A percentile compares a stretch with the other conserved stretches of the same genome.
Evolutionary conservation across 129 eudicot genomes (phyloP).

Genomic region (Dittrichia graveolens): DNA sequence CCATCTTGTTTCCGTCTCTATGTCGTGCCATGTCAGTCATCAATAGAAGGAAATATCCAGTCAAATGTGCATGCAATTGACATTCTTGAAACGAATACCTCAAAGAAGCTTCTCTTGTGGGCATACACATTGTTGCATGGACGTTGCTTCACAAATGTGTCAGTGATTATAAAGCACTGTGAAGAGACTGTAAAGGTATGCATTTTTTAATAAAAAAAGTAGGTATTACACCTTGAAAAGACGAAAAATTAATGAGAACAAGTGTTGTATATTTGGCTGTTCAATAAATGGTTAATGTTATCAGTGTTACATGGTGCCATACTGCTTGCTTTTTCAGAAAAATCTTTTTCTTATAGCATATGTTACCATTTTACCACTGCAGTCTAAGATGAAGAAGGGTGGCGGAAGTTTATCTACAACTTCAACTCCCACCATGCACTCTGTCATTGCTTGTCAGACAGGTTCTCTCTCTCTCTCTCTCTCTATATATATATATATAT

Average conservation of each 20-base stretch:
- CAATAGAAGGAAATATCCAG: constrained; percentile 58
- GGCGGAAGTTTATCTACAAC: constrained; percentile 53
- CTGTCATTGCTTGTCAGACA: constrained; percentile 50
- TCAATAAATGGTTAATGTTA: too few relatives aligned
- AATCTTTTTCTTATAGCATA: background rate
- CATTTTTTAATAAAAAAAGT: background rate
- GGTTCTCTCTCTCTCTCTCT: constrained; percentile 37
- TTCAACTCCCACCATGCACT: constrained; percentile 40
- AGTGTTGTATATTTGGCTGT: too few relatives aligned
- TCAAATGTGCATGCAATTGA: constrained; percentile 64
- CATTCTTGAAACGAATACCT: constrained; percentile 65
- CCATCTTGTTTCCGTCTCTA: constrained; percentile 84
- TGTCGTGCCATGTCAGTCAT: constrained; percentile 66
- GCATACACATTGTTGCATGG: constrained; percentile 91
- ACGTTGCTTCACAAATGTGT: constrained; percentile 58
- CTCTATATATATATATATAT: too few relatives aligned
- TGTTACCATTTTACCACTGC: constrained; percentile 34
- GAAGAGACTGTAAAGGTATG: constrained; percentile 89
- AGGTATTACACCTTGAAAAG: background rate
- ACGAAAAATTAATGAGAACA: too few relatives aligned
- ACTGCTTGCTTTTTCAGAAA: background rate
- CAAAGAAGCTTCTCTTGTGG: constrained; percentile 90
- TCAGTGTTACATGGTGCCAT: background rate
- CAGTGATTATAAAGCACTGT: constrained; percentile 76
- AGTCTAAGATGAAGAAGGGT: constrained; percentile 69